These are phyloP conservation scores for Circinella umbellata DNA, from an alignment of 371 early-diverging fungal genomes.

Conservation along the genomic window DNA sequence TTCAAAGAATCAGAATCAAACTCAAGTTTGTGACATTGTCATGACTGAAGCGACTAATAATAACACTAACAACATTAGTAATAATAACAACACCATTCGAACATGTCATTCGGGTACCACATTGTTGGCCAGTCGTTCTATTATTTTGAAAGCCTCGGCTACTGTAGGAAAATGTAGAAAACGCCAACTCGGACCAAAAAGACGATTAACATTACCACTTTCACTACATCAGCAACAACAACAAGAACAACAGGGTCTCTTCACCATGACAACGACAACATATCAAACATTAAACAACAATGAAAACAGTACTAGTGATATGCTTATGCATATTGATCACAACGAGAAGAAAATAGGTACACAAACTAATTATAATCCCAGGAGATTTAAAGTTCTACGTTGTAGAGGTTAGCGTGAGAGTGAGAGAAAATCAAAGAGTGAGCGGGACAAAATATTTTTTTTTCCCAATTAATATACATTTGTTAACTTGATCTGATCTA, in stretches of 20 bases:
- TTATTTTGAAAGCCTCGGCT: background rate
- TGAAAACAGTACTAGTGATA: background rate
- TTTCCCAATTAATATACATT: no score
- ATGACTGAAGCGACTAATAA: background rate
- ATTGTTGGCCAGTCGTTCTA: background rate
- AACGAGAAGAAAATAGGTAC: slow-evolving; percentile 10
- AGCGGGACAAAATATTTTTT: no score
- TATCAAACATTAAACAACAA: background rate
- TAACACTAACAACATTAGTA: background rate
- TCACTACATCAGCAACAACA: background rate
- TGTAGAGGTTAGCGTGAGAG: no score
- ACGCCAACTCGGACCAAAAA: background rate
- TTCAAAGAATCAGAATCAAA: slow-evolving; percentile 6
- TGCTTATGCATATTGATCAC: slow-evolving; percentile 1
- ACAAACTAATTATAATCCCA: background rate
- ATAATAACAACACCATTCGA: background rate
- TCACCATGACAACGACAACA: no score
- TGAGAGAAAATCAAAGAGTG: no score
- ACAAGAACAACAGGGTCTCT: no score
- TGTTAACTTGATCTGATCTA: background rate
- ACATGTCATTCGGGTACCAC: background rate
- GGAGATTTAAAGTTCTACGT: no score
- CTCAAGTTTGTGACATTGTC: background rate
- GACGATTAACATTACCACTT: slow-evolving; percentile 1
- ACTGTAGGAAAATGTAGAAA: background rate